Conservation (phyloP, 1,284 basidiomycete species). For the Cutaneotrichosporon sp. region DNA sequence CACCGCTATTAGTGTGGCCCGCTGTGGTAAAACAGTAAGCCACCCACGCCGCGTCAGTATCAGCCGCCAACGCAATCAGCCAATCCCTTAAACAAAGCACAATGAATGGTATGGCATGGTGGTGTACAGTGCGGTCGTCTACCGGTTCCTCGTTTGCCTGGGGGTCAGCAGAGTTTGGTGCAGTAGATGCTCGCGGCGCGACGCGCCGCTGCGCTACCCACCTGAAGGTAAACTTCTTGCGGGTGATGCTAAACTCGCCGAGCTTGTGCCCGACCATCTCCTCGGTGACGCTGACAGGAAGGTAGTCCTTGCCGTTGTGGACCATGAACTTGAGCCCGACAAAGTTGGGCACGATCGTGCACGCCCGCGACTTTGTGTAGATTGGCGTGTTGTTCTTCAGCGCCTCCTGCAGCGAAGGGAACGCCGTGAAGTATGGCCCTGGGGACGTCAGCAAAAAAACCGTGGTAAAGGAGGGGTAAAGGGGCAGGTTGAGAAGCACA, state of each 20-base stretch:
- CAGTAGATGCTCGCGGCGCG: too few relatives aligned
- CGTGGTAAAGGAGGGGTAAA: too few relatives aligned
- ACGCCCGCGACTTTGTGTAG: conserved; percentile 79
- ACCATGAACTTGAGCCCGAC: conserved; percentile 86
- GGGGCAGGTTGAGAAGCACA: too few relatives aligned
- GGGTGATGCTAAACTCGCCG: conserved; percentile 87
- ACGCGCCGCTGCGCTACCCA: conserved; percentile 22
- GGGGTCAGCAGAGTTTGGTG: too few relatives aligned
- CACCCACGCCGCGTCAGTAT: too few relatives aligned
- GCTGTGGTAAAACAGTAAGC: too few relatives aligned
- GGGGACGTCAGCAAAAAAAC: conserved; percentile 10
- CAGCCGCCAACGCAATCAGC: too few relatives aligned
- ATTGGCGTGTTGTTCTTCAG: conserved; percentile 78
- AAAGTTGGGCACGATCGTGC: conserved; percentile 91
- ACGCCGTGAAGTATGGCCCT: conserved; percentile 94
- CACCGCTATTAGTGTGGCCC: too few relatives aligned
- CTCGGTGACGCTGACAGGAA: conserved; percentile 80
- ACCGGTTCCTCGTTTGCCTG: conserved; percentile 23
- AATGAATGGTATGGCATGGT: conserved; percentile 3
- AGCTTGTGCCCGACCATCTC: conserved; percentile 99
- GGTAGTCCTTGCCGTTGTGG: conserved; percentile 88
- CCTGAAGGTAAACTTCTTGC: conserved; percentile 55
- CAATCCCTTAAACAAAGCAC: neutral
- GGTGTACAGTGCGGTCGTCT: conserved; percentile 8
- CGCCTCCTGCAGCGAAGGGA: conserved; percentile 82